Conservation (phyloP, 2,329 filamentous ascomycete species). For the Fusarium chuoi region DNA sequence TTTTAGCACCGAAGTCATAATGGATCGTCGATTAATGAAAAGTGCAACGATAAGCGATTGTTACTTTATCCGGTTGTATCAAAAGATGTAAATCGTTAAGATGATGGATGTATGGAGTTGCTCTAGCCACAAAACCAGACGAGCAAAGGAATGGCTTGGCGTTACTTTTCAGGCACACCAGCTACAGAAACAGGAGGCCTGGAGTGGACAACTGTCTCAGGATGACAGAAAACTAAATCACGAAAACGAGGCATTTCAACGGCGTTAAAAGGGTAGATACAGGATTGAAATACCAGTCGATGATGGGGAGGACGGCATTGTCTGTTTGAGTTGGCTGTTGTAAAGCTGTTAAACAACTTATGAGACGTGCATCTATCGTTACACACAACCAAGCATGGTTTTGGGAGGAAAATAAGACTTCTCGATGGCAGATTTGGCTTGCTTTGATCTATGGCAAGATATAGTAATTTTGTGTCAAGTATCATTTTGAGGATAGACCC, state of each 20-base stretch:
- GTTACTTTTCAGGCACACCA: background rate
- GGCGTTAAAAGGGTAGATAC: slow-evolving; percentile 30
- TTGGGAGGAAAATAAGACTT: background rate
- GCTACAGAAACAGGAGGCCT: slow-evolving; percentile 1
- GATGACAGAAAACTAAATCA: slow-evolving; percentile 6
- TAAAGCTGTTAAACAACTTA: slow-evolving; percentile 16
- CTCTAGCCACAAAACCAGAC: slow-evolving; percentile 4
- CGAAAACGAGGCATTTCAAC: slow-evolving; percentile 25
- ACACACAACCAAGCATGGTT: background rate
- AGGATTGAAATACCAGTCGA: background rate
- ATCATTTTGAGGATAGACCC: background rate
- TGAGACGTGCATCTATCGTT: background rate
- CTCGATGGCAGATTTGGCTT: background rate
- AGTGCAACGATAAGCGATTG: background rate
- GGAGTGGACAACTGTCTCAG: background rate
- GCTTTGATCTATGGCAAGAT: background rate
- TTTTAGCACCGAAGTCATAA: background rate
- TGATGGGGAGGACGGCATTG: slow-evolving; percentile 1
- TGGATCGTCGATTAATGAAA: background rate
- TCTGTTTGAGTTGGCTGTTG: background rate
- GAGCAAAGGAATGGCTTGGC: background rate
- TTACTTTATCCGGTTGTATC: slow-evolving; percentile 5
- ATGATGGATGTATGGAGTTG: slow-evolving; percentile 12
- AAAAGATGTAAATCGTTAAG: slow-evolving; percentile 17
- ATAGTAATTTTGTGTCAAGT: background rate